Evolutionary conservation across 139 green algal species (phyloP).

Genomic region (Tetradesmus lagerheimii): DNA sequence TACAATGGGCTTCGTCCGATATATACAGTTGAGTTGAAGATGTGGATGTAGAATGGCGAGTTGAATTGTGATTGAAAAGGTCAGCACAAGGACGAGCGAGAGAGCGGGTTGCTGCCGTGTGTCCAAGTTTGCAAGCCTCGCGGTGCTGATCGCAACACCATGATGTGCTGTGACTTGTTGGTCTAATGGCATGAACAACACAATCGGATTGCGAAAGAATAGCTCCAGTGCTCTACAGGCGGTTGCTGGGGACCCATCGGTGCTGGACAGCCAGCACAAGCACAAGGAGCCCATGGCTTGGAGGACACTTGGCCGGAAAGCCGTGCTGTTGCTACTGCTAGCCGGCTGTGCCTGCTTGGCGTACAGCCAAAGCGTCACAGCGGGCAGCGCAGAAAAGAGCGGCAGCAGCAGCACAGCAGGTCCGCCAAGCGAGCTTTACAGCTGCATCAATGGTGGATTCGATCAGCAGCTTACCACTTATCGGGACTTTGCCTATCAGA

Average conservation of each 20-base stretch:
- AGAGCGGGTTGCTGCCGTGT: neutral
- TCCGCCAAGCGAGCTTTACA: conserved; percentile 1
- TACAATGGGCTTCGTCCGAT: neutral
- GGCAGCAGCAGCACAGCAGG: neutral
- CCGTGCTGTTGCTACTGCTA: neutral
- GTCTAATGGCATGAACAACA: neutral
- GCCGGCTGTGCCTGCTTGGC: neutral
- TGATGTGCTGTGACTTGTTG: neutral
- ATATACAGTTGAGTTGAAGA: neutral
- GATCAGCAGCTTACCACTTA: conserved; percentile 45
- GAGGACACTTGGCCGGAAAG: neutral
- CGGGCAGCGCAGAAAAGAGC: conserved; percentile 1
- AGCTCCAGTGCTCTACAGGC: neutral
- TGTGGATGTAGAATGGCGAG: neutral
- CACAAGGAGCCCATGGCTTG: neutral
- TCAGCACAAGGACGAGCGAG: neutral
- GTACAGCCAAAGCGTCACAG: neutral
- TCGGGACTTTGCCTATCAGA: conserved; percentile 44
- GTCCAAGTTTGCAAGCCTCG: neutral
- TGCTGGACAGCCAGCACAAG: neutral
- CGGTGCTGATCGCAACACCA: neutral
- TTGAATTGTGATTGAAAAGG: neutral
- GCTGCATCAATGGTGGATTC: conserved; percentile 45
- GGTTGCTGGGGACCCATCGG: neutral
- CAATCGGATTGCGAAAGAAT: neutral